Evolutionary conservation across 2,329 filamentous ascomycete genomes (phyloP).

Genomic region (Fonsecaea pedrosoi): DNA sequence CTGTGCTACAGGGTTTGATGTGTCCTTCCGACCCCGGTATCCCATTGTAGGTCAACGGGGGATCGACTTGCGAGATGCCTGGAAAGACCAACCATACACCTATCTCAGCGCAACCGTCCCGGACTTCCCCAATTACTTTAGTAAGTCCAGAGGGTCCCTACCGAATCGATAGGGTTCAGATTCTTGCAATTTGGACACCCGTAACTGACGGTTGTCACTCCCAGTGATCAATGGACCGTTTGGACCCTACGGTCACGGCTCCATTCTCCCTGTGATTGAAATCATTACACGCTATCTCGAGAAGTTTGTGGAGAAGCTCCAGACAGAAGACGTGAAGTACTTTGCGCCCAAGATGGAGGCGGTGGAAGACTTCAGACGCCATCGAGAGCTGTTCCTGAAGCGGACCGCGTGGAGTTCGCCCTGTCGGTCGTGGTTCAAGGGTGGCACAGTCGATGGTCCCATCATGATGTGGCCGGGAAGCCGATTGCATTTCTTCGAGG

Average conservation of each 20-base stretch:
- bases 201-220: slow-evolving; percentile 12
- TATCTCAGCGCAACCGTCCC: slow-evolving; percentile 47
- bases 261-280: slow-evolving; percentile 32
- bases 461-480: slow-evolving; percentile 52
- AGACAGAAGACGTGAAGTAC: slow-evolving; percentile 56
- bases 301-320: slow-evolving; percentile 57
- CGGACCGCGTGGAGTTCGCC: slow-evolving; percentile 34
- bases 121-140: slow-evolving; percentile 45
- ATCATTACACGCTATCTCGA: slow-evolving; percentile 41
- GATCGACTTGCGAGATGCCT: slow-evolving; percentile 38
- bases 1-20: slow-evolving; percentile 43
- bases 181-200: background rate
- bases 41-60: slow-evolving; percentile 43
- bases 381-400: slow-evolving; percentile 55
- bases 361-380: slow-evolving; percentile 55
- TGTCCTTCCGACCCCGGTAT: slow-evolving; percentile 45
- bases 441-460: slow-evolving; percentile 43
- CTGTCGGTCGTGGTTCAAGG: slow-evolving; percentile 61
- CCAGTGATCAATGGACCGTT: slow-evolving; percentile 43
- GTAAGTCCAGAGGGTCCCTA: background rate
- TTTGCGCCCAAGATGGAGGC: slow-evolving; percentile 51
- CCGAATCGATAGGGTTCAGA: background rate
- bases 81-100: slow-evolving; percentile 43
- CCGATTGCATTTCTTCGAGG: slow-evolving; percentile 44
- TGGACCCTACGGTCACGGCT: slow-evolving; percentile 42